Conservation (phyloP, 805 yeast genomes). For the Lachancea quebecensis region DNA sequence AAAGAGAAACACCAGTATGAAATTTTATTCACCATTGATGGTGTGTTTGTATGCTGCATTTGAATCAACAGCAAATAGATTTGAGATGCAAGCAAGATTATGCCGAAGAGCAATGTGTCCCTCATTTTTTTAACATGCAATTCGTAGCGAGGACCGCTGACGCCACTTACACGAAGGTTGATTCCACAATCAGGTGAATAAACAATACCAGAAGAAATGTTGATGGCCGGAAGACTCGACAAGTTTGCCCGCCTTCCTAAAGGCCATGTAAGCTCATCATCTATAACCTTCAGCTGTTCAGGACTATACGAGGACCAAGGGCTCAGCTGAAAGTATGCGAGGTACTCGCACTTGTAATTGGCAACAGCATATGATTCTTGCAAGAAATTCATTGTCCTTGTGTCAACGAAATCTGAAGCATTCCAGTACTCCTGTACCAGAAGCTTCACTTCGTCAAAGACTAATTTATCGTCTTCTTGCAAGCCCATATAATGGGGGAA, state of each 20-base stretch:
- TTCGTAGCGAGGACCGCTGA: conserved; percentile 54
- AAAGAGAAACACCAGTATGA: conserved; percentile 63
- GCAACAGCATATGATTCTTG: conserved; percentile 30
- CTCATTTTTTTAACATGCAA: conserved; percentile 33
- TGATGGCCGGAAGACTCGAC: conserved; percentile 46
- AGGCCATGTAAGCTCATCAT: conserved; percentile 65
- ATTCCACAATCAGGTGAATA: conserved; percentile 91
- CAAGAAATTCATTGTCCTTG: conserved; percentile 40
- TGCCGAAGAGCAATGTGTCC: conserved; percentile 37
- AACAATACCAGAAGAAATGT: conserved; percentile 48
- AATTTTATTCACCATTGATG: conserved; percentile 69
- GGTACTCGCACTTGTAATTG: conserved; percentile 55
- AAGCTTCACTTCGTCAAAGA: conserved; percentile 40
- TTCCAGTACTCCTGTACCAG: conserved; percentile 41
- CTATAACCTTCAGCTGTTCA: conserved; percentile 53
- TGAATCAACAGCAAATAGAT: conserved; percentile 56
- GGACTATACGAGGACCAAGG: conserved; percentile 46
- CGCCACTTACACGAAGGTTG: conserved; percentile 34
- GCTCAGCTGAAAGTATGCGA: conserved; percentile 60
- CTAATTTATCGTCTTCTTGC: conserved; percentile 36
- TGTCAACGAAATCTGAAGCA: conserved; percentile 36
- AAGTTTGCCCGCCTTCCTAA: conserved; percentile 67
- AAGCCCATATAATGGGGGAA: conserved; percentile 44
- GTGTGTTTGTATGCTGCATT: conserved; percentile 66
- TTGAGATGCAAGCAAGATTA: conserved; percentile 44